Base-by-base conservation (phyloP, 2,329 filamentous ascomycete species). In the Trichoderma arundinaceum region DNA sequence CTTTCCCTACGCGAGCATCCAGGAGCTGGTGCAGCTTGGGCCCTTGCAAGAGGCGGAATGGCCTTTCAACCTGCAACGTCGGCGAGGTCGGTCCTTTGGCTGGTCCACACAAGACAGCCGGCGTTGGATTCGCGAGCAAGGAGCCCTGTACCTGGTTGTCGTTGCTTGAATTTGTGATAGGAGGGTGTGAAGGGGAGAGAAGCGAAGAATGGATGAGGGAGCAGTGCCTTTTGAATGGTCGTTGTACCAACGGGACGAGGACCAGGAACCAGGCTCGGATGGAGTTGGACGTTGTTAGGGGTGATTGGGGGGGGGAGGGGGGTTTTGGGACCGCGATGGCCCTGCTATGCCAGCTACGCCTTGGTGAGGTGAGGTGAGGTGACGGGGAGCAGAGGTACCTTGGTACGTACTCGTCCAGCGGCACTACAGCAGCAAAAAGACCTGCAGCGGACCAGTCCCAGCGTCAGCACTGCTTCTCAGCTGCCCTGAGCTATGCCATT, bases 151-250 rank as follows among this genome's bases (percentile, higher is more conserved):
- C 66, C 67, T 65, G 65, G 32, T 17, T 61, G 63, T 66, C 66
- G 67, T 62, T 69, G 67, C 69, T 66, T 58, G 12, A 33, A 61
- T 61, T 57, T 56, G 57, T 70, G 73, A 70, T 71, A 71, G 70
- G 74, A 75, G 73, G 71, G 71, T 72, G 70, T 71, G 70, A 71
- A 70, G 66, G 67, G 72, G 70, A 71, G 68, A 66, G 69, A 68
- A 66, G 68, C 68, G 70, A 72, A 69, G 71, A 72, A 71, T 69
- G 72, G 70, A 72, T 70, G 75, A 72, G 76, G 77, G 76, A 76
- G 69, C 74, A 73, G 73, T 72, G 76, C 74, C 73, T 79, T 80
- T 79, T 80, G 72, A 79, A 80, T 79, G 76, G 66, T 43, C 66
- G 61, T 49, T 52, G 62, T 49, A 58, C 61, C 62, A 60, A 53